Conservation (phyloP, 495 filamentous ascomycete genomes). For the Penicillium alfredii region DNA sequence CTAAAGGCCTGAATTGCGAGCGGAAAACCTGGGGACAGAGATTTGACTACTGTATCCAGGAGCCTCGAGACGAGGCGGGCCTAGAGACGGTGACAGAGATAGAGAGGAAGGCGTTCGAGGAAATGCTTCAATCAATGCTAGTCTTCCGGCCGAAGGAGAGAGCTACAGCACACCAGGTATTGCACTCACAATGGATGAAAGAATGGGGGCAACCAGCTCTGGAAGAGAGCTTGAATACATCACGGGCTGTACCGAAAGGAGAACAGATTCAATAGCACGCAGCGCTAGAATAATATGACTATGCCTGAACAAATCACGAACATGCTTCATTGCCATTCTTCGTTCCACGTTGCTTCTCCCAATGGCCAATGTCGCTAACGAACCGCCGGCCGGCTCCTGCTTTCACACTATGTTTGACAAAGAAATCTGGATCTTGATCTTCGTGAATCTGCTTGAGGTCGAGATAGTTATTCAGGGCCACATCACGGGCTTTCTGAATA, state of each 20-base stretch:
- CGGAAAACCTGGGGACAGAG: slow-evolving; percentile 9
- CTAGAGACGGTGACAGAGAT: slow-evolving; percentile 10
- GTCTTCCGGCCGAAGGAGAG: no score
- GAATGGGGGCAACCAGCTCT: no score
- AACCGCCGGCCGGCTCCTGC: slow-evolving; percentile 10
- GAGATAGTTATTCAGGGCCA: slow-evolving; percentile 7
- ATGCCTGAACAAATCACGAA: no score
- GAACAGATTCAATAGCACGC: no score
- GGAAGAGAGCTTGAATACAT: no score
- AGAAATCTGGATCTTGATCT: slow-evolving; percentile 16
- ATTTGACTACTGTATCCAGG: slow-evolving; percentile 16
- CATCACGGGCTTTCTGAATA: slow-evolving; percentile 14
- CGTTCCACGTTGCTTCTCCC: slow-evolving; percentile 15
- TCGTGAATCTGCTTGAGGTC: not conserved
- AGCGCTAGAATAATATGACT: no score
- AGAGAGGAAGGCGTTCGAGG: slow-evolving; percentile 16
- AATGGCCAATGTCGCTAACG: slow-evolving; percentile 14
- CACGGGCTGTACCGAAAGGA: no score
- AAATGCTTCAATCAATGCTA: slow-evolving; percentile 18
- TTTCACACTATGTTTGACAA: slow-evolving; percentile 13
- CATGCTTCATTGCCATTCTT: no score
- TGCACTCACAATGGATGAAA: no score
- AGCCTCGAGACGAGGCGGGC: slow-evolving; percentile 14
- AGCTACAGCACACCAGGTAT: no score
- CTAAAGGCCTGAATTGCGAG: slow-evolving; percentile 8